A percentile compares a stretch with the other conserved stretches of the same genome.
Evolutionary conservation across 306 rosid species (phyloP).

Genomic region (Urtica urens): DNA sequence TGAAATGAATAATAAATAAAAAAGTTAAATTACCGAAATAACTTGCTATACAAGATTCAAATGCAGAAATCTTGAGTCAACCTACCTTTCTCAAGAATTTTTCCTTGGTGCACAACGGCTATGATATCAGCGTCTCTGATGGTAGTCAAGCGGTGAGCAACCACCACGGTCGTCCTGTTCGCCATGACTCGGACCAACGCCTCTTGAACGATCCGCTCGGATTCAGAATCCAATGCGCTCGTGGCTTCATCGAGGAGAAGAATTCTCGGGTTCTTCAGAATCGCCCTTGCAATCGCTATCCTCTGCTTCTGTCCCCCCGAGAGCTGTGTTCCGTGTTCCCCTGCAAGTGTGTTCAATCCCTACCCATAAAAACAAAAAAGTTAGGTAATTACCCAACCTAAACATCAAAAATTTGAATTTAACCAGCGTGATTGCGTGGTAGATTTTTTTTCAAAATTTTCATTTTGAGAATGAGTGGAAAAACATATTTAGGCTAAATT

Average conservation of each 20-base stretch:
- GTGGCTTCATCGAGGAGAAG: constrained; percentile 95
- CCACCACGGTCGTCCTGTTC: constrained; percentile 66
- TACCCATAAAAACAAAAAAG: constrained; percentile 18
- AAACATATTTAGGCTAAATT: too few species aligned
- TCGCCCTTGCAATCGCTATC: constrained; percentile 92
- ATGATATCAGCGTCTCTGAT: constrained; percentile 66
- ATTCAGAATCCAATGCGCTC: constrained; percentile 80
- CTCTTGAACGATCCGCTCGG: constrained; percentile 86
- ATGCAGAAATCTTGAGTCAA: neutral
- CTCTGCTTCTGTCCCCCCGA: constrained; percentile 98
- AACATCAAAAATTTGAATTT: neutral
- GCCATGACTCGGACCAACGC: constrained; percentile 55
- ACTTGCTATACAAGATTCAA: neutral
- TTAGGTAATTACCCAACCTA: too few species aligned
- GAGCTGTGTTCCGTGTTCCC: constrained; percentile 82
- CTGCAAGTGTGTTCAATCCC: constrained; percentile 79
- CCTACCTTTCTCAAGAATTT: constrained; percentile 65
- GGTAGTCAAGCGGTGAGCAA: constrained; percentile 91
- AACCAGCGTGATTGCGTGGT: neutral
- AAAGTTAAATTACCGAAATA: neutral
- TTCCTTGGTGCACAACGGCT: constrained; percentile 79
- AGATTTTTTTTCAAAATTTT: neutral
- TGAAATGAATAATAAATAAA: constrained; percentile 1
- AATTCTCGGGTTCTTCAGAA: constrained; percentile 75
- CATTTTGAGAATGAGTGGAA: too few species aligned